Conservation (phyloP, 108 stramenopile genomes). For the Schizochytrium sp. region DNA sequence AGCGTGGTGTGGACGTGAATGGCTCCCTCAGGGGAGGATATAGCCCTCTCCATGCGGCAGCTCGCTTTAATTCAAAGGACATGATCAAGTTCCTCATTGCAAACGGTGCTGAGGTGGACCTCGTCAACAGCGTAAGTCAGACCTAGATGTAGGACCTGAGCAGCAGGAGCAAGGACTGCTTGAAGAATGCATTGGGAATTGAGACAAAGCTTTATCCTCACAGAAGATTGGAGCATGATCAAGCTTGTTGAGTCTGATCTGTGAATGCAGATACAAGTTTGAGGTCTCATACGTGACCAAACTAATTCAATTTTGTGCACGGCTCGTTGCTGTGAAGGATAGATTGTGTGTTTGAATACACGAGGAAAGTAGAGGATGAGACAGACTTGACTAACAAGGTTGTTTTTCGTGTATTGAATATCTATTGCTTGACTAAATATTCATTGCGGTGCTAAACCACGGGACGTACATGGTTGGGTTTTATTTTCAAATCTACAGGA, state of each 20-base stretch:
- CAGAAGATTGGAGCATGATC: neutral
- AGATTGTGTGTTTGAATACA: no score
- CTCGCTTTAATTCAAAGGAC: constrained; percentile 9
- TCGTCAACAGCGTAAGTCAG: constrained; percentile 29
- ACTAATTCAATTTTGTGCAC: no score
- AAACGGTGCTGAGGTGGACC: constrained; percentile 32
- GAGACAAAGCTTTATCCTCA: neutral
- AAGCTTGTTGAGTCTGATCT: neutral
- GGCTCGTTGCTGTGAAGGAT: no score
- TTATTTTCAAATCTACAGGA: neutral
- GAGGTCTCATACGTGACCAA: no score
- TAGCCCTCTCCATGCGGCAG: constrained; percentile 20
- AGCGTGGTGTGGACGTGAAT: constrained; percentile 35
- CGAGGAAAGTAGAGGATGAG: no score
- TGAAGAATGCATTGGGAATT: neutral
- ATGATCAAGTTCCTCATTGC: constrained; percentile 39
- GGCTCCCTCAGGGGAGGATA: neutral
- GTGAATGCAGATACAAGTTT: no score
- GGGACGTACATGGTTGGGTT: neutral
- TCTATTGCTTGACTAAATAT: neutral
- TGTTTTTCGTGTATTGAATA: neutral
- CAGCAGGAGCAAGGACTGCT: no score
- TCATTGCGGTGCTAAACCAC: neutral
- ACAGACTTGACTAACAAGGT: no score
- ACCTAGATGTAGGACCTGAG: neutral